A percentile compares a stretch with the other conserved stretches of the same genome.
Conservation (phyloP, 2,329 filamentous ascomycete species). For the Talaromyces sp. region DNA sequence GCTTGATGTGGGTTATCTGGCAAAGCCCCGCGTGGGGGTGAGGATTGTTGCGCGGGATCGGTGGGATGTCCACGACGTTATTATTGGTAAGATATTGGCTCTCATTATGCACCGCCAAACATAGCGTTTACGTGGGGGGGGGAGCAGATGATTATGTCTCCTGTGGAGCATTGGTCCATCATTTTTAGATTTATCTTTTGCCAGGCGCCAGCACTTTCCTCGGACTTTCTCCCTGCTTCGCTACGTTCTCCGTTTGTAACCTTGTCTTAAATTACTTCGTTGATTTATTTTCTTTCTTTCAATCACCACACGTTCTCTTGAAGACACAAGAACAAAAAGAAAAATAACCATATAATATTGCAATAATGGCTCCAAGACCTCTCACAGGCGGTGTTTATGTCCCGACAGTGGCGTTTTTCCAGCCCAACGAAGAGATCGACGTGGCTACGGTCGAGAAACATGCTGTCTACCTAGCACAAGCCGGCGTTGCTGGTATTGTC, state of each 20-base stretch:
- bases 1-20: not conserved
- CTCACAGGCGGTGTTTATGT: slow-evolving; percentile 59
- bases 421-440: slow-evolving; percentile 59
- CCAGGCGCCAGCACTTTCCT: not conserved
- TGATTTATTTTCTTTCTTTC: not conserved
- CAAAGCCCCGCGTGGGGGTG: not conserved
- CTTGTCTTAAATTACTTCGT: not conserved
- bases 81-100: not conserved
- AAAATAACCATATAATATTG: not conserved
- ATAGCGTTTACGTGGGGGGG: not conserved
- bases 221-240: not conserved
- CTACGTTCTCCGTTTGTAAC: not conserved
- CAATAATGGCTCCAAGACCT: slow-evolving; percentile 17
- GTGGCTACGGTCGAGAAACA: slow-evolving; percentile 53
- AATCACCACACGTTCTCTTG: not conserved
- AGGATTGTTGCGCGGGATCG: not conserved
- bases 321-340: not conserved
- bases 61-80: not conserved
- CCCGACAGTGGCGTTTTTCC: slow-evolving; percentile 70
- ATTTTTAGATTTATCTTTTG: not conserved
- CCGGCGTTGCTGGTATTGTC: slow-evolving; percentile 68
- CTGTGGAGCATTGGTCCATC: not conserved
- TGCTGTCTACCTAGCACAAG: slow-evolving; percentile 64
- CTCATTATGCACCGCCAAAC: not conserved
- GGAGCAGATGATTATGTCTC: not conserved